Evolutionary conservation across 768 basidiomycete genomes (phyloP).

Genomic region (Solioccasus polychromus): DNA sequence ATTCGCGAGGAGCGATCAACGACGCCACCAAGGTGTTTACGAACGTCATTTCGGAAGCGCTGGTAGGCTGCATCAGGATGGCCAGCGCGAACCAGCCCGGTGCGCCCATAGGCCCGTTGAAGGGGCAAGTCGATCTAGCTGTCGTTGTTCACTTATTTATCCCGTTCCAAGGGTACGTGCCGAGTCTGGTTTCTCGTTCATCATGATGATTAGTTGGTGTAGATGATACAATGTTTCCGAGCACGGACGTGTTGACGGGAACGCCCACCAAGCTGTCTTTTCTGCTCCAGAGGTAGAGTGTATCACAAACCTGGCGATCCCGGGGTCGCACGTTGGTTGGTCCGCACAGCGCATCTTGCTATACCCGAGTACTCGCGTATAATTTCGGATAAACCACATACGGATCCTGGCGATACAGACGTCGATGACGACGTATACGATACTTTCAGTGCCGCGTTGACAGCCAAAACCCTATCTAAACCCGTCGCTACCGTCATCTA

Average conservation of each 20-base stretch:
- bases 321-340: slow-evolving; percentile 73
- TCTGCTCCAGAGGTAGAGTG: slow-evolving; percentile 82
- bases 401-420: slow-evolving; percentile 46
- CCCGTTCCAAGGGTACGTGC: too few relatives aligned
- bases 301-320: slow-evolving; percentile 65
- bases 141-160: slow-evolving; percentile 68
- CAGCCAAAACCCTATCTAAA: slow-evolving; percentile 30
- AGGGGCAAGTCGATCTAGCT: slow-evolving; percentile 78
- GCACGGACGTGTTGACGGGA: slow-evolving; percentile 43
- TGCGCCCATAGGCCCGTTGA: slow-evolving; percentile 63
- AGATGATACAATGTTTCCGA: slow-evolving; percentile 52
- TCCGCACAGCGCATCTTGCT: slow-evolving; percentile 58
- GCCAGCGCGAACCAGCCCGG: slow-evolving; percentile 60
- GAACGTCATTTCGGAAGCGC: slow-evolving; percentile 49
- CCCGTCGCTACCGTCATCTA: neutral
- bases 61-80: slow-evolving; percentile 71
- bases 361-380: slow-evolving; percentile 42
- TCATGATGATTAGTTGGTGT: too few relatives aligned
- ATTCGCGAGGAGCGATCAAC: slow-evolving; percentile 35
- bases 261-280: slow-evolving; percentile 76
- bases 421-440: slow-evolving; percentile 52
- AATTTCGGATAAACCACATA: slow-evolving; percentile 55
- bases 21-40: slow-evolving; percentile 51
- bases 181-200: slow-evolving; percentile 47
- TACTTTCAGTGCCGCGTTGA: slow-evolving; percentile 47